These are phyloP conservation scores for Paecilomyces formosus DNA, from an alignment of 2,329 filamentous ascomycete genomes.

Conservation along the genomic window DNA sequence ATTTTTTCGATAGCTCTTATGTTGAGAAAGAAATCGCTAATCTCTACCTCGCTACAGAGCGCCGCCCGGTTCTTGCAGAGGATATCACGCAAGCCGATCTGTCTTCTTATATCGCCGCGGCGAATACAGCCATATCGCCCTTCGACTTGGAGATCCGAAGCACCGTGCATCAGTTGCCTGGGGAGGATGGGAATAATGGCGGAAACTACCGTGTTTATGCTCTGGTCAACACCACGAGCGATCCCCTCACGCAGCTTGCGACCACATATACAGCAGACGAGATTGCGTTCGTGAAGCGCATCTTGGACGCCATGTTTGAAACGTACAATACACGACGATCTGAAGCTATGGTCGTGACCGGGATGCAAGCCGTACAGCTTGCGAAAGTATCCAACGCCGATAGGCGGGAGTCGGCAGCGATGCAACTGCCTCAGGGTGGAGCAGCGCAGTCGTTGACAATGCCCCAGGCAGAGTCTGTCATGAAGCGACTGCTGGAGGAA, in stretches of 20 bases:
- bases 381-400: constrained; percentile 37
- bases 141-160: constrained; percentile 86
- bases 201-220: constrained; percentile 59
- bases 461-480: constrained; percentile 65
- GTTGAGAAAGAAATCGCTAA: background rate
- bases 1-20: background rate
- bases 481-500: constrained; percentile 64
- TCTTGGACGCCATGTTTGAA: constrained; percentile 89
- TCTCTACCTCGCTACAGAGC: constrained; percentile 22
- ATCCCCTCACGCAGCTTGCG: constrained; percentile 77
- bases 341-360: constrained; percentile 75
- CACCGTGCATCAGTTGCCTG: constrained; percentile 58
- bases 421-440: constrained; percentile 25
- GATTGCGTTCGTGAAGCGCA: constrained; percentile 77
- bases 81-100: constrained; percentile 65
- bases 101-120: constrained; percentile 58
- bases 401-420: constrained; percentile 42
- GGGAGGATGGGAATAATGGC: constrained; percentile 1
- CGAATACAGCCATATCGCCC: constrained; percentile 64
- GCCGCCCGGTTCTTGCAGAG: constrained; percentile 44
- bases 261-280: constrained; percentile 76
- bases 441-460: constrained; percentile 56
- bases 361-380: constrained; percentile 70
- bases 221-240: constrained; percentile 80
- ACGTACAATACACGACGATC: constrained; percentile 70